Base-by-base conservation (phyloP, 1,139 yeast genomes). In the Saccharomycopsis crataegensis region DNA sequence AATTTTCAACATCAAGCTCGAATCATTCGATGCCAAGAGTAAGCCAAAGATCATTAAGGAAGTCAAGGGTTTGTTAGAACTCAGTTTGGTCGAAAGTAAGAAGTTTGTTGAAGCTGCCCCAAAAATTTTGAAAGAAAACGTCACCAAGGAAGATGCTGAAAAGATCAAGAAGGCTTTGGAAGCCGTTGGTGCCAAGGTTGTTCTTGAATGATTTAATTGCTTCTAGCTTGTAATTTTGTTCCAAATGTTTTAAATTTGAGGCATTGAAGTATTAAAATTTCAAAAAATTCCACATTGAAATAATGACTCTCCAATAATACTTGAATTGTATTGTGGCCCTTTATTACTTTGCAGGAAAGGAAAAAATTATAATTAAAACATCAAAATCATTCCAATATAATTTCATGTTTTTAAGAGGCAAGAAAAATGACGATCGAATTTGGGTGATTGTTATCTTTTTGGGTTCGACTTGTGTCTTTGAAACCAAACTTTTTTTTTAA, bases 91-190 rank as follows among this genome's bases (percentile, higher is more conserved):
- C 58, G 99, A 93, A 69, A 88, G 97, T 59, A 94, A 93, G 82
- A 93, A 93, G 76, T 88, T 93, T 62, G 99, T 94, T 57, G 99
- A 93, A 75, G 75, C 91, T 65, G 98, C 99, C 59, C 99, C 99
- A 64, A 93, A 93, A 78, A 77, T 87, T 49, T 78, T 86, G 71
- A 87, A 87, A 74, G 96, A 86, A 64, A 85, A 85, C 62, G 88
- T 86, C 57, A 82, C 90, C 58, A 86, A 87, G 77, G 96, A 86
- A 68, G 96, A 86, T 65, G 94, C 94, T 59, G 95, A 87, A 64
- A 86, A 87, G 79, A 87, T 93, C 70, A 93, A 93, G 78, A 79
- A 87, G 60, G 83, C 96, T 59, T 79, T 94, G 68, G 99, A 93
- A 75, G 95, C 83, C 57, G 80, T 90, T 65, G 99, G 99, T 68